Evolutionary conservation across 805 yeast species (phyloP).

Genomic region (Yamadazyma laniorum): DNA sequence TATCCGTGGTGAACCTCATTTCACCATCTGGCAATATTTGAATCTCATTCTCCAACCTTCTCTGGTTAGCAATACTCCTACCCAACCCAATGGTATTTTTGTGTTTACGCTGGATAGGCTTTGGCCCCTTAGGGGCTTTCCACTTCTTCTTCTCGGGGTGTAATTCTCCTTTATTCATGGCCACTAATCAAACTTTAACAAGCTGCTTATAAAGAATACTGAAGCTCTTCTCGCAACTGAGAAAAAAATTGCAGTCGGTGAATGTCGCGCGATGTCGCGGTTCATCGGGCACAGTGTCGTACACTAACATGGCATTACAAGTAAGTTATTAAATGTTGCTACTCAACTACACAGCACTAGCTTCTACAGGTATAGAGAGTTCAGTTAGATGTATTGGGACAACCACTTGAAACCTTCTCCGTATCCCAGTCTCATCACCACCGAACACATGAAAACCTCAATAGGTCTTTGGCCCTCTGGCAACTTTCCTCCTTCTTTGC

Average conservation of each 20-base stretch:
- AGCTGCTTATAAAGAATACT: no score
- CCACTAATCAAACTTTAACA: not conserved
- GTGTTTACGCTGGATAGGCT: slow-evolving; percentile 80
- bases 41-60: slow-evolving; percentile 65
- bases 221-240: not conserved
- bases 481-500: slow-evolving; percentile 67
- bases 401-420: slow-evolving; percentile 99
- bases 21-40: slow-evolving; percentile 82
- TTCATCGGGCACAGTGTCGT: no score
- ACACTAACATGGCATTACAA: no score
- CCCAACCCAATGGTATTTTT: slow-evolving; percentile 86
- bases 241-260: slow-evolving; percentile 1
- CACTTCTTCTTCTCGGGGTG: slow-evolving; percentile 62
- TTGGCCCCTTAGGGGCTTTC: slow-evolving; percentile 91
- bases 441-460: slow-evolving; percentile 96
- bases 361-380: not conserved
- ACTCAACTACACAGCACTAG: no score
- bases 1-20: slow-evolving; percentile 82
- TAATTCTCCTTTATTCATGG: slow-evolving; percentile 38
- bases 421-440: slow-evolving; percentile 97
- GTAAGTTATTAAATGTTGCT: no score
- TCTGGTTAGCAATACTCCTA: slow-evolving; percentile 72
- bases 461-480: slow-evolving; percentile 82
- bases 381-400: slow-evolving; percentile 78
- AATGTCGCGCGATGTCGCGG: slow-evolving; percentile 1